phyloP scores from a whole-genome alignment of 2,329 filamentous ascomycete species.

The Pestalotiopsis sp. region DNA sequence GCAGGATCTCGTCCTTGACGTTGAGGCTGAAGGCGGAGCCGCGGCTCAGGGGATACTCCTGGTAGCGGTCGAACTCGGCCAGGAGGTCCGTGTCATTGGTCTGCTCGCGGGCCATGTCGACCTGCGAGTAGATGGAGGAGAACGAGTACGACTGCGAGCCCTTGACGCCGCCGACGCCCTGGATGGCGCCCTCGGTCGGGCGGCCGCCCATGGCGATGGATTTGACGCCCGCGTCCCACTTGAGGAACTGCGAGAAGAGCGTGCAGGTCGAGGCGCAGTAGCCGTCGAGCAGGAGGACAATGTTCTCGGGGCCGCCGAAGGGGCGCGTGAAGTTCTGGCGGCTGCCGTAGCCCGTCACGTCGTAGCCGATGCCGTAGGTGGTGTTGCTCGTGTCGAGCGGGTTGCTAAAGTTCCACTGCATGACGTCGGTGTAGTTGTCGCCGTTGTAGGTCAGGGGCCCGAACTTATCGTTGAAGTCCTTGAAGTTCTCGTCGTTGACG shows the following conservation, averaged over 20 bases:
- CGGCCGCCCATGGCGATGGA: constrained; percentile 56
- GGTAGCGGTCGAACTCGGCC: constrained; percentile 35
- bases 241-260: constrained; percentile 58
- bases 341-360: constrained; percentile 53
- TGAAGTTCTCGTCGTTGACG: constrained; percentile 51
- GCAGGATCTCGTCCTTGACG: constrained; percentile 42
- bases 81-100: constrained; percentile 32
- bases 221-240: constrained; percentile 54
- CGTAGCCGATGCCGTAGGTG: constrained; percentile 45
- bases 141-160: constrained; percentile 45
- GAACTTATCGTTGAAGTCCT: constrained; percentile 50
- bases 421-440: constrained; percentile 56
- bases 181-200: constrained; percentile 49
- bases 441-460: constrained; percentile 42
- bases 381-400: constrained; percentile 42
- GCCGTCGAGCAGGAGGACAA: constrained; percentile 62
- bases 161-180: constrained; percentile 58
- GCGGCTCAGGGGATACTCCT: constrained; percentile 34
- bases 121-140: constrained; percentile 30
- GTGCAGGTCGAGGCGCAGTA: constrained; percentile 63
- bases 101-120: constrained; percentile 24
- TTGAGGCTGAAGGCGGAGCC: constrained; percentile 38
- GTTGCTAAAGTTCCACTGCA: constrained; percentile 55
- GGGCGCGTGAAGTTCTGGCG: constrained; percentile 51
- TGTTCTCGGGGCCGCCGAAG: constrained; percentile 57